Evolutionary conservation across 805 yeast genomes (phyloP), one percentile per base, ranked within the genome.

Genomic region (Kodamaea fukazawae): DNA sequence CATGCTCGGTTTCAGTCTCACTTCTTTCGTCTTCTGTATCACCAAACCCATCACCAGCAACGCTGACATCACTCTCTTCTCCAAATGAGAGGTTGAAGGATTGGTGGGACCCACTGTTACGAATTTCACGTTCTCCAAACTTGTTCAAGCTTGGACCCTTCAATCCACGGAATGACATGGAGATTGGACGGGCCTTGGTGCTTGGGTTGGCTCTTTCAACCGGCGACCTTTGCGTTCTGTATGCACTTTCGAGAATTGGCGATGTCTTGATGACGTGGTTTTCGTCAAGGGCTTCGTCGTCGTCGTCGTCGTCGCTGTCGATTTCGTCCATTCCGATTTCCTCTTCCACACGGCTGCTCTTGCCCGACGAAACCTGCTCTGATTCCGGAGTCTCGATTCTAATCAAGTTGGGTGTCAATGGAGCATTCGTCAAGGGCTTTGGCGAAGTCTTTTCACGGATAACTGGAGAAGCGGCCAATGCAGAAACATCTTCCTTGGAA

Each of bases 91-190:
- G 49, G 38, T 67, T 65, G 32, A 69, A 60, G 30, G 68, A 63
- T 50, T 68, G 72, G 40, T 69, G 73, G 7, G 71, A 63, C 18
- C 61, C 69, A 10, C 66, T 57, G 32, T 55, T 54, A 23, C 72
- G 53, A 4, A 63, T 49, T 26, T 56, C 48, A 20, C 57, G 61
- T 10, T 56, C 51, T 14, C 72, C 72, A 46, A 79, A 74, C 2
- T 77, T 64, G 23, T 20, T 20, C 23, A 20, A 20, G 2, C 20
- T 27, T 1, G 87, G 83, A 0, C 80, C 85, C 39, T 64, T 71
- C 40, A 82, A 56, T 0, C 89, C 89, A 45, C 73, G 73, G 59
- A 79, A 80, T 2, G 86, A 80, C 72, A 72, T 64, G 5, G 73
- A 71, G 8, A 71, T 60, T 14, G 78, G 75, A 26, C 74, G 26